These are phyloP conservation scores for Wickerhamomyces rabaulensis DNA, from an alignment of 805 yeast genomes.

Conservation along the genomic window DNA sequence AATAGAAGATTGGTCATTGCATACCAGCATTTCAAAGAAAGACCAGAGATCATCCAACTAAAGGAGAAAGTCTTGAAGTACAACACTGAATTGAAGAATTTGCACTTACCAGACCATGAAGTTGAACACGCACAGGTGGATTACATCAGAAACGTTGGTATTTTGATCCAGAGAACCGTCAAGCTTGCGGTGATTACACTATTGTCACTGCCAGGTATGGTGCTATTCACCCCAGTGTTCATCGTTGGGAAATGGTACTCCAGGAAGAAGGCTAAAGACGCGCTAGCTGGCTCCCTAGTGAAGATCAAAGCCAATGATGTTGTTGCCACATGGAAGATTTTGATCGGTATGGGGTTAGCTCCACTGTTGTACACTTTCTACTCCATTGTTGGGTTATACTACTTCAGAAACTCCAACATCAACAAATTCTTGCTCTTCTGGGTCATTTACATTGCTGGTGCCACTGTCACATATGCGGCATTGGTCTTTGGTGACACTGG, in stretches of 20 bases:
- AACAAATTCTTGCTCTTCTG: slow-evolving; percentile 26
- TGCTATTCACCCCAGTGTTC: slow-evolving; percentile 86
- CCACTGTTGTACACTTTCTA: slow-evolving; percentile 82
- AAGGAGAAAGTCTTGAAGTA: slow-evolving; percentile 62
- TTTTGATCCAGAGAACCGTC: slow-evolving; percentile 52
- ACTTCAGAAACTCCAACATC: slow-evolving; percentile 28
- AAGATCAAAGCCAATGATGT: slow-evolving; percentile 92
- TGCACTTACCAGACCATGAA: slow-evolving; percentile 51
- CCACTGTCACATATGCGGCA: slow-evolving; percentile 81
- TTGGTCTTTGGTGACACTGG: slow-evolving; percentile 90
- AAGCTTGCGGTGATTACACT: slow-evolving; percentile 52
- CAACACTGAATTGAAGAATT: slow-evolving; percentile 55
- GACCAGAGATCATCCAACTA: slow-evolving; percentile 58
- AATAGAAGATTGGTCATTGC: slow-evolving; percentile 84
- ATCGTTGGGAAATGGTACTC: slow-evolving; percentile 72
- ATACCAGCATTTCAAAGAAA: slow-evolving; percentile 65
- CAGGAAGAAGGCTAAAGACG: slow-evolving; percentile 63
- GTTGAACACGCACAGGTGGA: slow-evolving; percentile 51
- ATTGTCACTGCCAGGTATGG: slow-evolving; percentile 81
- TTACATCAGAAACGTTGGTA: slow-evolving; percentile 40
- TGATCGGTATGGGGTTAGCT: slow-evolving; percentile 83
- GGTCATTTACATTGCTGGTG: slow-evolving; percentile 60
- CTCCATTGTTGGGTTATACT: slow-evolving; percentile 51
- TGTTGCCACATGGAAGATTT: slow-evolving; percentile 94
- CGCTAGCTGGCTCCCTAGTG: slow-evolving; percentile 82